phyloP scores from a whole-genome alignment of 768 basidiomycete genomes.

The Lentinula aciculospora region DNA sequence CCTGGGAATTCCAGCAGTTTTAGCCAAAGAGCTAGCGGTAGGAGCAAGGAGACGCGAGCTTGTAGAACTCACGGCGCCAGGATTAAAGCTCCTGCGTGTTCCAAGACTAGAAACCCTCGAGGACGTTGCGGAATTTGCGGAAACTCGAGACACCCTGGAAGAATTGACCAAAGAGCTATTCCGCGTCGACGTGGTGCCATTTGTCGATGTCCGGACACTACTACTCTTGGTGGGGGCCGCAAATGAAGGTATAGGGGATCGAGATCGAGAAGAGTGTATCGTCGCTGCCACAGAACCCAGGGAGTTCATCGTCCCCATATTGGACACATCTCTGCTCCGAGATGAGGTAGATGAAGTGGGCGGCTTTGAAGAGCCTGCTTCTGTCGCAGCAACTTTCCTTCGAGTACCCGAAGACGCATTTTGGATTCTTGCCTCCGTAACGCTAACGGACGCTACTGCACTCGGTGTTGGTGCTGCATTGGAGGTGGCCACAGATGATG shows the following conservation, averaged over 20 bases:
- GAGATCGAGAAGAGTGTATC: constrained; percentile 15
- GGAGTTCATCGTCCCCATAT: constrained; percentile 2
- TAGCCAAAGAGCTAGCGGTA: constrained; percentile 74
- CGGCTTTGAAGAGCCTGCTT: neutral
- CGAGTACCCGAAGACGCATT: neutral
- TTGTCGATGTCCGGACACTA: constrained; percentile 8
- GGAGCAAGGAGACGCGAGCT: constrained; percentile 60
- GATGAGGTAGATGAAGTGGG: neutral
- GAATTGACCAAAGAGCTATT: neutral
- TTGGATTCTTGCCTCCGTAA: neutral
- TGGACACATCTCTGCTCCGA: neutral
- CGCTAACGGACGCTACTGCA: neutral
- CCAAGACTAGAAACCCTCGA: constrained; percentile 29
- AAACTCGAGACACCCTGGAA: neutral
- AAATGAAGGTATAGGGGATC: constrained; percentile 17
- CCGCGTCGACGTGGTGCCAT: neutral
- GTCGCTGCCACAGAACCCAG: constrained; percentile 5
- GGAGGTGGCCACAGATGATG: constrained; percentile 17
- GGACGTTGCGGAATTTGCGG: constrained; percentile 17
- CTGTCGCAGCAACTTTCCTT: neutral
- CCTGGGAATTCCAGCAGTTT: constrained; percentile 23
- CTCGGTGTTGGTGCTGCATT: constrained; percentile 9
- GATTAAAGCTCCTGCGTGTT: constrained; percentile 13
- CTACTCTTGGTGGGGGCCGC: constrained; percentile 7
- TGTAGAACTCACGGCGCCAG: constrained; percentile 27